These are phyloP conservation scores for Crucibulum laeve DNA, from an alignment of 768 basidiomycete genomes.

Conservation along the genomic window DNA sequence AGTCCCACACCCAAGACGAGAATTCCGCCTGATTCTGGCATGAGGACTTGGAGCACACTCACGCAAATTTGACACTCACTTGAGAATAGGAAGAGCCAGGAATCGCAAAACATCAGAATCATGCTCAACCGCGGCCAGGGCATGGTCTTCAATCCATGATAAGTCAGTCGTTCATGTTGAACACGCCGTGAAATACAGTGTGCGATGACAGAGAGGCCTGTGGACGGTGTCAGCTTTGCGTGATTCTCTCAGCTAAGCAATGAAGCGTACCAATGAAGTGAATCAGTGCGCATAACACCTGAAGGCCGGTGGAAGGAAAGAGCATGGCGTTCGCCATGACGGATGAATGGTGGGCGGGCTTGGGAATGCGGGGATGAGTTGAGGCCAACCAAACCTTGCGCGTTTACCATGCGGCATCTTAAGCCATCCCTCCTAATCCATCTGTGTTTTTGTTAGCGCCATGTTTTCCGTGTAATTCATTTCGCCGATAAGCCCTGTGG, in stretches of 20 bases:
- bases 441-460: not conserved
- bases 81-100: slow-evolving; percentile 38
- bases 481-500: not conserved
- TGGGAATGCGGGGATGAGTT: not conserved
- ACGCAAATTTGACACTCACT: slow-evolving; percentile 19
- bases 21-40: slow-evolving; percentile 27
- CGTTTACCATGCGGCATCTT: not conserved
- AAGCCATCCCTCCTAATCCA: not conserved
- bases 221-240: slow-evolving; percentile 1
- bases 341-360: too few relatives aligned
- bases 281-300: slow-evolving; percentile 20
- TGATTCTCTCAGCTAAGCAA: not conserved
- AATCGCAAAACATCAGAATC: slow-evolving; percentile 35
- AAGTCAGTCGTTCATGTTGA: slow-evolving; percentile 22
- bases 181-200: slow-evolving; percentile 38
- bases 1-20: slow-evolving; percentile 42
- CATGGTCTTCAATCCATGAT: slow-evolving; percentile 20
- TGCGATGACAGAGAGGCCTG: slow-evolving; percentile 10
- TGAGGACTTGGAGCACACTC: not conserved
- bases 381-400: not conserved
- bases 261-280: slow-evolving; percentile 21
- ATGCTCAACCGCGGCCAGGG: slow-evolving; percentile 37
- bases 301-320: slow-evolving; percentile 21
- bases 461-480: not conserved
- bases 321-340: slow-evolving; percentile 5